phyloP scores from a whole-genome alignment of 805 yeast genomes.

The Candida insectalens region DNA sequence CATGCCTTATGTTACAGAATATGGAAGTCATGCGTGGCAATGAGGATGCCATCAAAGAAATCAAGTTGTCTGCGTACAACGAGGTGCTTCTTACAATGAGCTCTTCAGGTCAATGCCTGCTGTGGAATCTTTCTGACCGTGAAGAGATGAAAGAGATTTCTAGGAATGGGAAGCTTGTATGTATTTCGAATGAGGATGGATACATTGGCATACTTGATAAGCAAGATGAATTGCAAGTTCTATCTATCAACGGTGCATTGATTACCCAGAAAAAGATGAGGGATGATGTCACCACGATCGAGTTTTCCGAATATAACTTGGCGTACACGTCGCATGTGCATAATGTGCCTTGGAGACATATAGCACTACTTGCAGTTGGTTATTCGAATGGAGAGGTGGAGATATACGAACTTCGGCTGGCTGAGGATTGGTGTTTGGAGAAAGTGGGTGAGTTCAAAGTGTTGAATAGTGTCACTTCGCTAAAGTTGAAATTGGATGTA shows the following conservation, averaged over 20 bases:
- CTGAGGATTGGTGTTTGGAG: slow-evolving; percentile 15
- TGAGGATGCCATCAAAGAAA: slow-evolving; percentile 29
- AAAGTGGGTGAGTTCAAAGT: slow-evolving; percentile 11
- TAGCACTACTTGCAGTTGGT: slow-evolving; percentile 6
- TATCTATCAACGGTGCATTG: slow-evolving; percentile 45
- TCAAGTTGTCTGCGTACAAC: slow-evolving; percentile 42
- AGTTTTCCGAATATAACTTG: slow-evolving; percentile 13
- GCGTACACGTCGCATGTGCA: not conserved
- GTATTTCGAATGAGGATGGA: slow-evolving; percentile 49
- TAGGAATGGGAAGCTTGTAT: slow-evolving; percentile 19
- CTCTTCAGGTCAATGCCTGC: slow-evolving; percentile 37
- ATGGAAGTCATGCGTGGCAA: slow-evolving; percentile 47
- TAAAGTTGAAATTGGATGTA: slow-evolving; percentile 25
- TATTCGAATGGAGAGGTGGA: slow-evolving; percentile 5
- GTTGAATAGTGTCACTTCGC: slow-evolving; percentile 17
- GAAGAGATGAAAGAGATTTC: slow-evolving; percentile 34
- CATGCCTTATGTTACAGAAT: slow-evolving; percentile 5
- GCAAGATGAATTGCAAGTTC: slow-evolving; percentile 23
- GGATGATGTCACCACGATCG: slow-evolving; percentile 7
- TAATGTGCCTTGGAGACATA: slow-evolving; percentile 5
- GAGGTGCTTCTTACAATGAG: slow-evolving; percentile 49
- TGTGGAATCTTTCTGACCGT: slow-evolving; percentile 57
- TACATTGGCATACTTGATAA: slow-evolving; percentile 31
- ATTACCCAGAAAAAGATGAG: slow-evolving; percentile 19
- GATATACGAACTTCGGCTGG: slow-evolving; percentile 22